Evolutionary conservation across 148 eudicot species (phyloP), one percentile per base, ranked within the genome.

Genomic region (Polygonum maritimum): DNA sequence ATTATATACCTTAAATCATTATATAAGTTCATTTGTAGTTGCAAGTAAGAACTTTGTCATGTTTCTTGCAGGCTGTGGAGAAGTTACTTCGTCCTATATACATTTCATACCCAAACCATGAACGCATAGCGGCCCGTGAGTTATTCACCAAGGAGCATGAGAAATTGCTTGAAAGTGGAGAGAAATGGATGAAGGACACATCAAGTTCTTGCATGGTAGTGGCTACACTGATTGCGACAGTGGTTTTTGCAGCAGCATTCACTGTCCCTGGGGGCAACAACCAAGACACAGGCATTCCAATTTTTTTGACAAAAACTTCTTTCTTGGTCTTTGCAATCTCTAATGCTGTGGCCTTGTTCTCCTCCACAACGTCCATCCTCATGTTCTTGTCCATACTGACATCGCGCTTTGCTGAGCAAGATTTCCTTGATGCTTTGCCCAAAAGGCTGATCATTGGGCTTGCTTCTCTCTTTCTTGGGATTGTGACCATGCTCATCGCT

Each of bases 381-480:
- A 11, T 74, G 76, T 74, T 74, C 76, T 74, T 74, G n/a, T 74
- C 76, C 76, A 74, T 74, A 2, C 39, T 74, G 9, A 74, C 76
- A 33, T 74, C 76, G 38, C 62, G 76, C 15, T 74, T 44, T 48
- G 52, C 76, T 2, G 76, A 74, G 38, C 49, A 31, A 18, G 62
- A 74, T 74, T 74, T 74, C 55, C 60, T 74, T 26, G 15, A 74
- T 19, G 76, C 60, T 5, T 49, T 74, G 15, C 76, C 76, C 0
- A 48, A 16, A 33, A 74, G 76, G 60, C 55, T 74, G 55, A 48
- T 74, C 0, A 74, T 74, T n/a, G 76, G 76, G 8, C 58, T 74
- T 47, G 52, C 55, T 35, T 45, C 76, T 33, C 60, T 74, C 2
- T 74, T 74, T 40, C 14, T 74, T 48, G 52, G 60, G 26, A 74